A percentile compares a stretch with the other conserved stretches of the same genome.
These are phyloP conservation scores for Aspergillus carbonarius DNA, from an alignment of 2,329 filamentous ascomycete species.

Conservation along the genomic window DNA sequence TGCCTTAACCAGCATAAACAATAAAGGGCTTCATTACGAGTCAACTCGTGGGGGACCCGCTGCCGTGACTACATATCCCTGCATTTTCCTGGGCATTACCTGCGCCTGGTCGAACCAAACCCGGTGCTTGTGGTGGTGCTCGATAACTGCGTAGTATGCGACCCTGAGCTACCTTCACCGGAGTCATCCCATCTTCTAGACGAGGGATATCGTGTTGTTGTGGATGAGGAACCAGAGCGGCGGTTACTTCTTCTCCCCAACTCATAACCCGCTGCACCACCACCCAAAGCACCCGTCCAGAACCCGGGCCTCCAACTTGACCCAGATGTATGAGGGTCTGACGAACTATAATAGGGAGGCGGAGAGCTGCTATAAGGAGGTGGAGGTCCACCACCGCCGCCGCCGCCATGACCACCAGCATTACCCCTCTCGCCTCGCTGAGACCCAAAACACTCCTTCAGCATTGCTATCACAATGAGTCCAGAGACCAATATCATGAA, in stretches of 20 bases:
- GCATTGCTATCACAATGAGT: slow-evolving; percentile 28
- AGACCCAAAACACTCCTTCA: slow-evolving; percentile 26
- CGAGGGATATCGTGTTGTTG: slow-evolving; percentile 17
- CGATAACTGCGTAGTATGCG: slow-evolving; percentile 34
- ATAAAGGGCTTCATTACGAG: background rate
- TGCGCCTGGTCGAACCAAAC: slow-evolving; percentile 47
- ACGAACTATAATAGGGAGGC: slow-evolving; percentile 40
- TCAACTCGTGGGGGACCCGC: background rate
- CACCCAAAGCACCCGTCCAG: slow-evolving; percentile 47
- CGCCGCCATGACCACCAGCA: slow-evolving; percentile 33
- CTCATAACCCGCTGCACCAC: slow-evolving; percentile 44
- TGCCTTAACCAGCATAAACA: background rate
- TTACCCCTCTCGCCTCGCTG: slow-evolving; percentile 4
- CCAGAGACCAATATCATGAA: slow-evolving; percentile 31
- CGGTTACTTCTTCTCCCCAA: slow-evolving; percentile 33
- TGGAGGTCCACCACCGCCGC: slow-evolving; percentile 20
- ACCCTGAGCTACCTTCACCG: slow-evolving; percentile 36
- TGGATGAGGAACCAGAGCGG: slow-evolving; percentile 14
- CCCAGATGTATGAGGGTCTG: slow-evolving; percentile 21
- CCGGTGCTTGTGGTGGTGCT: slow-evolving; percentile 40
- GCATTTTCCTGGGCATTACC: slow-evolving; percentile 23
- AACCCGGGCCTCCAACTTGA: slow-evolving; percentile 48
- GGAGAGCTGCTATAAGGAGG: slow-evolving; percentile 34
- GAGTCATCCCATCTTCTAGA: slow-evolving; percentile 22
- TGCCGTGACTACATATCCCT: background rate